Base-by-base conservation (phyloP, 768 basidiomycete species). In the Hirschioporus abietinus region DNA sequence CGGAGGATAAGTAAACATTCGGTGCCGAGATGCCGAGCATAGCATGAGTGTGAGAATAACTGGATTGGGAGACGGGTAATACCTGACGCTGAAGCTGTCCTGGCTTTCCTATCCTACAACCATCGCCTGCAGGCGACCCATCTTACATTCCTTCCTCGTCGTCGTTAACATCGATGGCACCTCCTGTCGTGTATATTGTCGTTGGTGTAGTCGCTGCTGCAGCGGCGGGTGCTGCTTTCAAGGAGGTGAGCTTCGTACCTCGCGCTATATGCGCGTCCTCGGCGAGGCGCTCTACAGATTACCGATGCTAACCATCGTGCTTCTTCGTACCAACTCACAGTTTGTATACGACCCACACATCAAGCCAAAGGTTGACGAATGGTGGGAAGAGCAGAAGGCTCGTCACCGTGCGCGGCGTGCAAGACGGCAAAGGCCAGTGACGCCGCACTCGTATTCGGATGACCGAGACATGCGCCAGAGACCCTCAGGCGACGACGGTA, bases 271-370 rank as follows among this genome's bases (percentile, higher is more conserved):
- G 58, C 65, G 67, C 69, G 70, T 60, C 67, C 71, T 70, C 65
- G 59, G 72, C 70, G 65, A 72, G 72, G 67, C 71, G 66, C 62
- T 57, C 58, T 24, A 63, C 58, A 36, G 65, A 64, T 67, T 64
- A 64, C 61, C 23, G 34, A 65, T 25, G 25, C 34, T 9, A 12
- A 20, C 30, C 25, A 5, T 17, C 20, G 2, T 1, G 35, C 15
- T 35, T 34, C n/a, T 27, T 36, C 24, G 26, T 63, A 24, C 25
- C 15, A 20, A 20, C 52, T 34, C 23, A 63, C 66, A 91, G 89
- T 86, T 86, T 65, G 83, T 91, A 30, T 90, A 88, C 66, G 88
- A 88, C 68, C 88, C 88, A 10, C 88, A 89, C 67, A 81, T 90
- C 66, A 87, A 87, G 23, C 88, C 88, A 0, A 80, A 78, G 58